Evolutionary conservation across 352 stramenopile species (phyloP), one percentile per base, ranked within the genome.

Genomic region (Globisporangium orthogonon): DNA sequence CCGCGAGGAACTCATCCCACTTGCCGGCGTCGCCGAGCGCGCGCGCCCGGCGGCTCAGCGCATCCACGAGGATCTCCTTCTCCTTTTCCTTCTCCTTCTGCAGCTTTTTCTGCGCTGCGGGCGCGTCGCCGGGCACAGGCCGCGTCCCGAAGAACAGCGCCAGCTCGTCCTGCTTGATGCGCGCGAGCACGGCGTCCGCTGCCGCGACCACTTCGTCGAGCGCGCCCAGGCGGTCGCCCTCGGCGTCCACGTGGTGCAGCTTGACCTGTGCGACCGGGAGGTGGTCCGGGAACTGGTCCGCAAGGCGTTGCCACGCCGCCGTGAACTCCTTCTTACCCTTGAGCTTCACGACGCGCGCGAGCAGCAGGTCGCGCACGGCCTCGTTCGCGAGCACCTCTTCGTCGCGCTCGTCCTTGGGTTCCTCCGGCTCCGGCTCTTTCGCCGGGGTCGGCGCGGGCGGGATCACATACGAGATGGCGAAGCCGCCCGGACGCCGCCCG

Each of bases 111-210:
- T 85, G 66, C 10, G 50, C 63, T 31, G 77, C 66, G 50, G 69
- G 67, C 39, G 74, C 56, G 45, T 88, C 78, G 15, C 70, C 71
- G 35, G 77, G 63, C 29, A 87, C 76, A 4, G 61, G 63, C 14
- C 83, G 78, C 39, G 78, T 87, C 15, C 84, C 84, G 53, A 89
- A 94, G 70, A 84, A 90, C 23, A 76, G 58, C 23, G 84, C 84
- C 51, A 94, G 60, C 13, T 81, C 78, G 43, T 89, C 66, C 49
- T 87, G 63, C 29, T 86, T 69, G 54, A 92, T 89, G 30, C 76
- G 60, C 7, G 50, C 56, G 0, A 94, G 63, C 56, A 91, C 76
- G 1, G 67, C 67, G 30, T 91, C 75, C 0, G 81, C 78, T 1
- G 74, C 75, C 15, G 68, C 62, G 15, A 90, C 58, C 28, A 94